Percentiles rank a stretch among this genome's conserved stretches.
phyloP scores from a whole-genome alignment of 305 asterid genomes.

The Fraxinus paxiana region DNA sequence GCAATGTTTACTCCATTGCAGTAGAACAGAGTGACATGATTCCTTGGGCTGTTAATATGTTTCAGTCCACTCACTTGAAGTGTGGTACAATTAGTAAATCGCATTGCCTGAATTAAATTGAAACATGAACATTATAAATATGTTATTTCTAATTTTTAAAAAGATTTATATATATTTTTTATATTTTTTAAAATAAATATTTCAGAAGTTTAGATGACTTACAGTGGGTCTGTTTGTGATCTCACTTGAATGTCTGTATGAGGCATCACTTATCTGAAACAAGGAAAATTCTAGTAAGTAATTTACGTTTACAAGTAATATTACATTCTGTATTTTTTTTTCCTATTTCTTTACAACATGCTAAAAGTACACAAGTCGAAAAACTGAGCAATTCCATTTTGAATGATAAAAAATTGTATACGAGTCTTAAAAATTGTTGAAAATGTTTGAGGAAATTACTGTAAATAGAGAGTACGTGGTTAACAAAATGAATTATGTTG shows the following conservation, averaged over 20 bases:
- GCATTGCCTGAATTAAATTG: neutral
- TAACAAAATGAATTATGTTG: neutral
- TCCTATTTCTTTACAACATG: neutral
- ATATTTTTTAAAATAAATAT: neutral
- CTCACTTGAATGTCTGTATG: neutral
- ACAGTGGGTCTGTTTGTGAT: neutral
- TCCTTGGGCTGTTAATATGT: neutral
- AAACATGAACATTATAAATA: too few relatives aligned
- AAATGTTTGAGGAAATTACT: neutral
- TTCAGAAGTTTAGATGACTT: neutral
- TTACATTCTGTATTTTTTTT: too few relatives aligned
- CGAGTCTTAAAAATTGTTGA: neutral
- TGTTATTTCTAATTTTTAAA: neutral
- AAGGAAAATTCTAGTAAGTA: neutral
- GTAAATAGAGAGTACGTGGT: neutral
- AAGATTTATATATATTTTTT: too few relatives aligned
- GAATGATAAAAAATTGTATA: neutral
- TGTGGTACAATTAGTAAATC: neutral
- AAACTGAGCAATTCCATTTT: neutral
- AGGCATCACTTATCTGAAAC: slow-evolving; percentile 11
- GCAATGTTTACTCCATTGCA: neutral
- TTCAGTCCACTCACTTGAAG: neutral
- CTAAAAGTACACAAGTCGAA: neutral
- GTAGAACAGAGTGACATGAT: neutral
- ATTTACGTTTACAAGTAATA: neutral